Percentiles rank a stretch among this genome's conserved stretches.
Evolutionary conservation across 495 filamentous ascomycete species (phyloP).

Genomic region (Aspergillus sclerotioniger): DNA sequence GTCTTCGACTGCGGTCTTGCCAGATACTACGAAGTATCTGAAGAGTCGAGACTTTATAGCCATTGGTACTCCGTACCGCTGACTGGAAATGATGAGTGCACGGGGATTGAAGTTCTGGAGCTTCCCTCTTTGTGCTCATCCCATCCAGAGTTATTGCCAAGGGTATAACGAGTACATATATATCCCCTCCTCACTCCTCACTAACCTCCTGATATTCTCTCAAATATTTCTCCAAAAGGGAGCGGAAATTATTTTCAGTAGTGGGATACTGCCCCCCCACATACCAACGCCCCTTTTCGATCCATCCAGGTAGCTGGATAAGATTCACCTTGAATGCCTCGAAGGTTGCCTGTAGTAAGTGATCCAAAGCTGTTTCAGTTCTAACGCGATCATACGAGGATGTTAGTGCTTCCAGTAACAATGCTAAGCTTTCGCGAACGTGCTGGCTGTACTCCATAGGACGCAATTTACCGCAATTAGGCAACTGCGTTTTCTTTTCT

Average conservation of each 20-base stretch:
- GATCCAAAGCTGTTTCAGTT: no score
- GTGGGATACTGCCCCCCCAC: not conserved
- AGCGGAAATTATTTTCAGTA: not conserved
- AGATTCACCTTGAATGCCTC: not conserved
- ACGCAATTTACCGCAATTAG: not conserved
- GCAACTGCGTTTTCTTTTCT: not conserved
- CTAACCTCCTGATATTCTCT: no score
- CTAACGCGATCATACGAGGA: no score
- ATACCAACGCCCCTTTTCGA: not conserved
- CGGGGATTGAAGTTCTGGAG: no score
- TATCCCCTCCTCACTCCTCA: no score
- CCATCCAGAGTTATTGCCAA: no score
- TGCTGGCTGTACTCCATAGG: not conserved
- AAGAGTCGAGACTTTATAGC: not conserved
- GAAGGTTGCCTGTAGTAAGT: not conserved
- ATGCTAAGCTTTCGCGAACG: not conserved
- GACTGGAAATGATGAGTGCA: no score
- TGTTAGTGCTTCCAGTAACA: not conserved
- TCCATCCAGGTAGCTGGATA: not conserved
- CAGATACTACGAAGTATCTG: not conserved
- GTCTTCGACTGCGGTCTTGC: not conserved
- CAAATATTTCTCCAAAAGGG: not conserved
- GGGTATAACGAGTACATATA: no score
- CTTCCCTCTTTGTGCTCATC: no score
- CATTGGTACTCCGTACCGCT: not conserved